Evolutionary conservation across 148 eudicot genomes (phyloP).

Genomic region (Rheum nobile): DNA sequence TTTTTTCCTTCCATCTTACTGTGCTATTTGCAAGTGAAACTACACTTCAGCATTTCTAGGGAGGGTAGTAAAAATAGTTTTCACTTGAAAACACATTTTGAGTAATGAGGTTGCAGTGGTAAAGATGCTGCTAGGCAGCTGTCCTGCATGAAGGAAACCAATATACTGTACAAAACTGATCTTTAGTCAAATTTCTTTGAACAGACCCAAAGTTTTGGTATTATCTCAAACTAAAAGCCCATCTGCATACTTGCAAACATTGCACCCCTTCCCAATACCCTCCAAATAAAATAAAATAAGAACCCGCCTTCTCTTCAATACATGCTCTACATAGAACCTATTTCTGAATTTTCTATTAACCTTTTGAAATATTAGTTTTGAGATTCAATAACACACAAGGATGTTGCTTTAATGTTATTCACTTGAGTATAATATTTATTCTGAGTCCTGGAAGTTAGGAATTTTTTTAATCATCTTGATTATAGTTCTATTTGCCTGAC

Average conservation of each 20-base stretch:
- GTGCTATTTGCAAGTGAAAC: background rate
- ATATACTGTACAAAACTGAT: too few species aligned
- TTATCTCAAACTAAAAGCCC: background rate
- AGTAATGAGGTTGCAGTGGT: background rate
- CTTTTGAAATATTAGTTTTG: background rate
- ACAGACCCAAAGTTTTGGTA: background rate
- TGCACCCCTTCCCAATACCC: background rate
- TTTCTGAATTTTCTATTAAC: background rate
- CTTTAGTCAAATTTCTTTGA: too few species aligned
- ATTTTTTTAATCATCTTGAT: background rate
- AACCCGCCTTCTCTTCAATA: background rate
- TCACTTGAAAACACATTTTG: background rate
- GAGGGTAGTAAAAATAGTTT: background rate
- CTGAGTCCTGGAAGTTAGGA: background rate
- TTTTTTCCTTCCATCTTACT: background rate
- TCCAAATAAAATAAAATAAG: background rate
- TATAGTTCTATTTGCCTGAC: background rate
- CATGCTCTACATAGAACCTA: background rate
- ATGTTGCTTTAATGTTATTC: background rate
- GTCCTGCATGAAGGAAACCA: too few species aligned
- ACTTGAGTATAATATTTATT: background rate
- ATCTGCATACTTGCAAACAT: background rate
- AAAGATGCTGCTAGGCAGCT: background rate
- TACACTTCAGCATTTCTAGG: background rate
- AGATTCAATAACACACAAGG: background rate